Evolutionary conservation across 768 basidiomycete species (phyloP).

Genomic region (Vararia minispora): DNA sequence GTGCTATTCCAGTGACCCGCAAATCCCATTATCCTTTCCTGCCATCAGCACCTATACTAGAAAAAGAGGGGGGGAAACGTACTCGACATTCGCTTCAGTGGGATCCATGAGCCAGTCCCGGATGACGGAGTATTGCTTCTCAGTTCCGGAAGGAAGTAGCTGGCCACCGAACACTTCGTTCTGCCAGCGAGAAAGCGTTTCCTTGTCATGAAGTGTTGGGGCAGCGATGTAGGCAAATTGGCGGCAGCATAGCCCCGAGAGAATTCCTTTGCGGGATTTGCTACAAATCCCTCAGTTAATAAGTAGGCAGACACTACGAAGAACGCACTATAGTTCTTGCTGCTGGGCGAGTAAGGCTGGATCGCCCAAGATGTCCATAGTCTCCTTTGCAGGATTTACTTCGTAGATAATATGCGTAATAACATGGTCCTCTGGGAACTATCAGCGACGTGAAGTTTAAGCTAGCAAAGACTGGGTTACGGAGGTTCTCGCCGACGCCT

Average conservation of each 20-base stretch:
- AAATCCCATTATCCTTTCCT: background rate
- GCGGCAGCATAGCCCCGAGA: background rate
- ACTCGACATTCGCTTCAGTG: constrained; percentile 8
- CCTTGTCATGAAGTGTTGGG: background rate
- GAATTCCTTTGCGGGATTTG: constrained; percentile 1
- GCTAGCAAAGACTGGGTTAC: constrained; percentile 21
- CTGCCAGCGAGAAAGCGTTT: background rate
- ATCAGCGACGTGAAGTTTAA: background rate
- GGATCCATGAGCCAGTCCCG: background rate
- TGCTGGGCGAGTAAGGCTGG: constrained; percentile 9
- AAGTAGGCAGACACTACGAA: background rate
- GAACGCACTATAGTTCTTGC: constrained; percentile 11
- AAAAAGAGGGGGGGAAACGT: constrained; percentile 16
- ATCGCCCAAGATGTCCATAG: constrained; percentile 10
- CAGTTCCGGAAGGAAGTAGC: background rate
- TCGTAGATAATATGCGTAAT: constrained; percentile 7
- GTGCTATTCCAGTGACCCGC: constrained; percentile 24
- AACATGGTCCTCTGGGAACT: constrained; percentile 18
- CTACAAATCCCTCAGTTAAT: background rate
- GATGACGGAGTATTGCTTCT: constrained; percentile 1
- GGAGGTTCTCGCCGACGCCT: constrained; percentile 27
- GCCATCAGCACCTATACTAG: too few relatives aligned
- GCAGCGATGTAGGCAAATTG: constrained; percentile 1
- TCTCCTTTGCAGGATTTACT: constrained; percentile 11
- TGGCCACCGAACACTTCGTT: background rate